These are phyloP conservation scores for Fraxinus quadrangulata DNA, from an alignment of 257 asterid species.

Conservation along the genomic window DNA sequence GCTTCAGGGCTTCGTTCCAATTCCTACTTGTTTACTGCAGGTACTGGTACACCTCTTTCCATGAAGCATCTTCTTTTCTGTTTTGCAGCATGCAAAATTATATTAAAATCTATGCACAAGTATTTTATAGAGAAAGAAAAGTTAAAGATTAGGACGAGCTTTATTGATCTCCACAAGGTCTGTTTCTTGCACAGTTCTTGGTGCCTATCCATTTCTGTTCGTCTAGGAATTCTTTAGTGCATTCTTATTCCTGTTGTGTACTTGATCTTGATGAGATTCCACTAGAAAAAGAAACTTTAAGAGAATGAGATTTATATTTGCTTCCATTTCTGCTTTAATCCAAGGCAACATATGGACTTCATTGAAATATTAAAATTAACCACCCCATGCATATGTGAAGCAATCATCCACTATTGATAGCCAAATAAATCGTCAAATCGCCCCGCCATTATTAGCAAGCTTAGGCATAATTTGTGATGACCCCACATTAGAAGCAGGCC, in stretches of 20 bases:
- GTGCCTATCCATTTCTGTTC: not conserved
- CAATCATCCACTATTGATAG: not conserved
- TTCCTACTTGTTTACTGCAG: conserved; percentile 82
- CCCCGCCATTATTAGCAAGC: not conserved
- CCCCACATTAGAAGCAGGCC: not conserved
- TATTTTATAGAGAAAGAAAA: not conserved
- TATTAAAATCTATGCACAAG: not conserved
- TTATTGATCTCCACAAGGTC: not conserved
- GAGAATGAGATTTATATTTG: not conserved
- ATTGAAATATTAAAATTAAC: not conserved
- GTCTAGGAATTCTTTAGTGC: too few relatives aligned
- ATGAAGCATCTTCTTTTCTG: not conserved
- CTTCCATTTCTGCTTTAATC: not conserved
- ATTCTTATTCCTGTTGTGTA: not conserved
- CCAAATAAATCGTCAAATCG: not conserved
- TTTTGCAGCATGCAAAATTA: too few relatives aligned
- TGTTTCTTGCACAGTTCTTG: not conserved
- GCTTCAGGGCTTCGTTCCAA: conserved; percentile 78
- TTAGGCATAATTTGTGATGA: not conserved
- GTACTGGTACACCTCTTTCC: conserved; percentile 63
- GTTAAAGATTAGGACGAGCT: not conserved
- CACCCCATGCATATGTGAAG: not conserved
- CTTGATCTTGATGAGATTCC: not conserved
- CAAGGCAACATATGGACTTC: too few relatives aligned
- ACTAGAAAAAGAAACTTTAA: too few relatives aligned